A percentile compares a stretch with the other conserved stretches of the same genome.
Evolutionary conservation across 2,329 filamentous ascomycete species (phyloP).

Genomic region (Ophiostoma novo-ulmi): DNA sequence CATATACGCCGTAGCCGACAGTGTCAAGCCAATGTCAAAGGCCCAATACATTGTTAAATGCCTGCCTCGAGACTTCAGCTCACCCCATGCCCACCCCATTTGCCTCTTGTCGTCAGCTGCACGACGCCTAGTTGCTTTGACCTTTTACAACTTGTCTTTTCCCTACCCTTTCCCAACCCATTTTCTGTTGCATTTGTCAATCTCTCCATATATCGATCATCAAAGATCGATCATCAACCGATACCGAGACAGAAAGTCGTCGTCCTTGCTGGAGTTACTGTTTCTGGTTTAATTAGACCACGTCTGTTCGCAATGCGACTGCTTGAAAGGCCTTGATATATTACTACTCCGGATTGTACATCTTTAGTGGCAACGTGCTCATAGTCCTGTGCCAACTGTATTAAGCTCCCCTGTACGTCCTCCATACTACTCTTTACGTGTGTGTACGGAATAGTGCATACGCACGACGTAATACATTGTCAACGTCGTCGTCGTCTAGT

Average conservation of each 20-base stretch:
- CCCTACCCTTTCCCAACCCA: too few relatives aligned
- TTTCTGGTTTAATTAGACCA: slow-evolving; percentile 1
- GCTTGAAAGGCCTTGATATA: background rate
- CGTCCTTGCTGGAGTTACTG: background rate
- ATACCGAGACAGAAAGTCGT: background rate
- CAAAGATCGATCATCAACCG: background rate
- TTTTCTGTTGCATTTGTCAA: too few relatives aligned
- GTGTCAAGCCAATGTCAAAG: background rate
- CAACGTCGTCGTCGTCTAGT: background rate
- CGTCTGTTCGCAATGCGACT: background rate
- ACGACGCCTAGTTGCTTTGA: slow-evolving; percentile 1
- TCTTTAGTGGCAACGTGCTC: background rate
- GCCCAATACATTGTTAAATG: background rate
- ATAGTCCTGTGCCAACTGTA: background rate
- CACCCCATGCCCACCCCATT: background rate
- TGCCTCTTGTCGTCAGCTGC: slow-evolving; percentile 19
- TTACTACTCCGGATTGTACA: too few relatives aligned
- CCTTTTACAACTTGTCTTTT: background rate
- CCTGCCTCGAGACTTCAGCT: slow-evolving; percentile 8
- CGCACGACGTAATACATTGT: background rate
- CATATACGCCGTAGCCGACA: background rate
- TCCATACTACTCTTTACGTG: background rate
- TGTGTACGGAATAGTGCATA: background rate
- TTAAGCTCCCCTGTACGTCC: background rate
- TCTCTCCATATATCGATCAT: background rate